A percentile compares a stretch with the other conserved stretches of the same genome.
Evolutionary conservation across 805 yeast species (phyloP).

Genomic region (Geotrichum ghanense): DNA sequence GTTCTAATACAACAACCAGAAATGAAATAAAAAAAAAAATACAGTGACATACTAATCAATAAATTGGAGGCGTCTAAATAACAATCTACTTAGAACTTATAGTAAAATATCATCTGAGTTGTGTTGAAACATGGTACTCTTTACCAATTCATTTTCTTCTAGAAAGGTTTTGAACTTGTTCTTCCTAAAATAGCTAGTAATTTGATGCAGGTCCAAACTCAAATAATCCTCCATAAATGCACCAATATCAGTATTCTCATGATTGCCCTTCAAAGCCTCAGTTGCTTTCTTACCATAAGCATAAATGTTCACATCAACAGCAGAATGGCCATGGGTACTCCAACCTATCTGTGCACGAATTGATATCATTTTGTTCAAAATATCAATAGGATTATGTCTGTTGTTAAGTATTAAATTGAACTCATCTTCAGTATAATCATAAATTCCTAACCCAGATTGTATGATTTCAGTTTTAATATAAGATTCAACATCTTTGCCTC

Average conservation of each 20-base stretch:
- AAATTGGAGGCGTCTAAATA: too few species aligned
- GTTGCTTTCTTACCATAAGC: slow-evolving; percentile 41
- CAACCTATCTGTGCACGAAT: slow-evolving; percentile 86
- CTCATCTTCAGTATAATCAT: slow-evolving; percentile 46
- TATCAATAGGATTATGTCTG: slow-evolving; percentile 29
- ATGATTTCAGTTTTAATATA: slow-evolving; percentile 47
- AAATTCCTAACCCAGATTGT: slow-evolving; percentile 55
- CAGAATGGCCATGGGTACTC: slow-evolving; percentile 94
- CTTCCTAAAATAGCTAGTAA: slow-evolving; percentile 19
- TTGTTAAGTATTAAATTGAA: slow-evolving; percentile 31
- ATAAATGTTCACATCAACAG: slow-evolving; percentile 89
- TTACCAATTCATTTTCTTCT: too few species aligned
- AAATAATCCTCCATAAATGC: slow-evolving; percentile 47
- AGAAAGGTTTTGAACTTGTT: not conserved
- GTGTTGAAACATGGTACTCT: too few species aligned
- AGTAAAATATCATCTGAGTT: too few species aligned
- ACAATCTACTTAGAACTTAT: too few species aligned
- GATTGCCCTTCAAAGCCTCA: slow-evolving; percentile 58
- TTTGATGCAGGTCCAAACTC: slow-evolving; percentile 23
- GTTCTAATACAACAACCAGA: too few species aligned
- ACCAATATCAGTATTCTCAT: slow-evolving; percentile 82
- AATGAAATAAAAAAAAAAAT: too few species aligned
- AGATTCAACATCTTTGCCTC: slow-evolving; percentile 26
- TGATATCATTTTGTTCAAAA: slow-evolving; percentile 61
- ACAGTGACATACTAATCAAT: too few species aligned